phyloP scores from a whole-genome alignment of 1,139 yeast species.

The Debaryomycetaceae sp. region DNA sequence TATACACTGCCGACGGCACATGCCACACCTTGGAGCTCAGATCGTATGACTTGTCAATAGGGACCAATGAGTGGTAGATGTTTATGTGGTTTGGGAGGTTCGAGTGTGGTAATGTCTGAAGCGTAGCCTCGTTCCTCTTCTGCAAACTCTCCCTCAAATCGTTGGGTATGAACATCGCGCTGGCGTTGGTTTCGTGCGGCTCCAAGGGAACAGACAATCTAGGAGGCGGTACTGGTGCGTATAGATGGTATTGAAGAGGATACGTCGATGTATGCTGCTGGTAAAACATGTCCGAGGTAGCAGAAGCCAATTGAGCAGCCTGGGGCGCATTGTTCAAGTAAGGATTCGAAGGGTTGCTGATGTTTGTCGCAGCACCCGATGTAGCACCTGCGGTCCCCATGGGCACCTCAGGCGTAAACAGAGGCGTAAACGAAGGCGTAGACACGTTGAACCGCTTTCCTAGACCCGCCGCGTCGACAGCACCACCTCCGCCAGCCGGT shows the following conservation, averaged over 20 bases:
- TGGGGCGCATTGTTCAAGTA: slow-evolving; percentile 14
- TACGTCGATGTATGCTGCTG: slow-evolving; percentile 25
- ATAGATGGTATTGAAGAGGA: slow-evolving; percentile 82
- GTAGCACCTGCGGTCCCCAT: slow-evolving; percentile 4
- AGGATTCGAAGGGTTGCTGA: slow-evolving; percentile 14
- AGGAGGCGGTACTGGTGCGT: slow-evolving; percentile 88
- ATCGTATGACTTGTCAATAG: slow-evolving; percentile 66
- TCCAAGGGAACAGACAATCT: slow-evolving; percentile 56
- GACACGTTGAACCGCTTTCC: slow-evolving; percentile 30
- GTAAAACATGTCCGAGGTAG: slow-evolving; percentile 16
- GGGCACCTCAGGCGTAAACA: slow-evolving; percentile 9
- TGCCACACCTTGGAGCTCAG: slow-evolving; percentile 54
- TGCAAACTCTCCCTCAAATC: slow-evolving; percentile 70
- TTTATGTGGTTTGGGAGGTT: slow-evolving; percentile 75
- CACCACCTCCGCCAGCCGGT: slow-evolving; percentile 1
- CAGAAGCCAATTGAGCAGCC: slow-evolving; percentile 7
- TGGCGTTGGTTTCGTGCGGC: slow-evolving; percentile 68
- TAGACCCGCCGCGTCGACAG: slow-evolving; percentile 4
- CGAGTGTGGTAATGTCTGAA: slow-evolving; percentile 61
- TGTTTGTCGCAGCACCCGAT: slow-evolving; percentile 5
- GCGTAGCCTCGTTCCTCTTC: slow-evolving; percentile 74
- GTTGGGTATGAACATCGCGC: slow-evolving; percentile 68
- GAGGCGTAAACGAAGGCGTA: slow-evolving; percentile 34
- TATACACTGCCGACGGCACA: slow-evolving; percentile 62
- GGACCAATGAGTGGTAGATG: slow-evolving; percentile 81